These are phyloP conservation scores for Rubroshorea leprosula DNA, from an alignment of 345 rosid genomes.

Conservation along the genomic window DNA sequence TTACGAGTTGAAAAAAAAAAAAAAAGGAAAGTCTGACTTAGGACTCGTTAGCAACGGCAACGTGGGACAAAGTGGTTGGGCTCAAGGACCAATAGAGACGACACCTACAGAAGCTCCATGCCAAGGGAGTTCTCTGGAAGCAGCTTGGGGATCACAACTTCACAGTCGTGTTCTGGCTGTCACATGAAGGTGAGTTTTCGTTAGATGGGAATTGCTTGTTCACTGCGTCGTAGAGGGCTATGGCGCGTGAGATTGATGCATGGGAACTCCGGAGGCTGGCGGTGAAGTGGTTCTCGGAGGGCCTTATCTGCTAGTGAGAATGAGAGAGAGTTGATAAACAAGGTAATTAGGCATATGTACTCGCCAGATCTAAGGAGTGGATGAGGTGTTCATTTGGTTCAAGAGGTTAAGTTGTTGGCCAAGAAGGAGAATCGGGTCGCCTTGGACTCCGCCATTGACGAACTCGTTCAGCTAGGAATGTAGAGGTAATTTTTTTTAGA, in stretches of 20 bases:
- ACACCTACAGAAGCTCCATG: too few species aligned
- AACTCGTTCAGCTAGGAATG: constrained; percentile 84
- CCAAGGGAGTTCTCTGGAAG: constrained; percentile 90
- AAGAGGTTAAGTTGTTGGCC: too few species aligned
- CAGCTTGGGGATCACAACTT: constrained; percentile 46
- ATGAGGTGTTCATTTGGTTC: too few species aligned
- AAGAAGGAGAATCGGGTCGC: constrained; percentile 56
- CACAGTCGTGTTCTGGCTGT: constrained; percentile 67
- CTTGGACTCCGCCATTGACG: constrained; percentile 72
- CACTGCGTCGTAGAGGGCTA: constrained; percentile 77
- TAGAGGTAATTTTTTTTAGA: constrained; percentile 58
- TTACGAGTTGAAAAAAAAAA: too few species aligned
- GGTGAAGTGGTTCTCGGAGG: constrained; percentile 63
- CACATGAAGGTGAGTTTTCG: constrained; percentile 90
- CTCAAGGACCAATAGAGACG: constrained; percentile 90
- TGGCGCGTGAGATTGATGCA: constrained; percentile 75
- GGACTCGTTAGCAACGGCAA: background rate
- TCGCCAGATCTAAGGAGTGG: too few species aligned
- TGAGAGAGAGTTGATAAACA: constrained; percentile 39
- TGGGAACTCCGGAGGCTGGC: constrained; percentile 58
- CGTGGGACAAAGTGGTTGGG: constrained; percentile 80
- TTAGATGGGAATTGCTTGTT: constrained; percentile 94
- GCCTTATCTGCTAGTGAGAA: constrained; percentile 50
- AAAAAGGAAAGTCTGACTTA: too few species aligned
- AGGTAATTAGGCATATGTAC: too few species aligned